Evolutionary conservation across 176 grass and related monocot genomes (phyloP), one percentile per base, ranked within the genome.

Genomic region (Musa acuminata): DNA sequence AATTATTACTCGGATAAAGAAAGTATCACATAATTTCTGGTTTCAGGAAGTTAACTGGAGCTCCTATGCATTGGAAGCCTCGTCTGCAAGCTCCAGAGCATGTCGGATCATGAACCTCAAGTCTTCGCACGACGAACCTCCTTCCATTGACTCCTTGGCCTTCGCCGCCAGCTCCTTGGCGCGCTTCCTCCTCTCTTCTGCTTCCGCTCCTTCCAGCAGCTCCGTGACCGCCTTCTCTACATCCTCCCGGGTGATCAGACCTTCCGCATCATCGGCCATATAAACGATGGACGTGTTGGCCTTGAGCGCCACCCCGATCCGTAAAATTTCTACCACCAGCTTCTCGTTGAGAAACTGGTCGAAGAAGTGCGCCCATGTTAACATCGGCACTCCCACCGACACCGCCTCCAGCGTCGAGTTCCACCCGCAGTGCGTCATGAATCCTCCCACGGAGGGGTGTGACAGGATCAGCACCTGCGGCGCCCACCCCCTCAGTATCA

Each of bases 371-470:
- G 83, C 73, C 78, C 83, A 85, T 51, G 83, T 81, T 10, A 85
- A 49, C 78, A 85, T 57, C 12, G 83, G 83, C 65, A 85, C 3
- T 2, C 83, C 83, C 0, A 13, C 60, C 16, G 63, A 71, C 17
- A 85, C 71, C 14, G 71, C 50, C 71, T 86, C 84, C 70, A 86
- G 25, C 48, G 53, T 55, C 13, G 84, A 82, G 79, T 86, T 86
- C 84, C 84, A 86, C 52, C 84, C 84, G 52, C 84, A 78, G 74
- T 86, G 84, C 53, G 73, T 86, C 50, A 86, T 77, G 55, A 86
- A 86, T 26, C 79, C 79, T 0, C 84, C 84, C 1, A 73, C 49
- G 9, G 78, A 73, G 1, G 58, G 78, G 69, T 88, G 86, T 54
- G 86, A 78, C 53, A 84, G 75, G 72, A 88, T 84, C 49, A 63